These are phyloP conservation scores for Penicillium digitatum DNA, from an alignment of 2,329 filamentous ascomycete genomes.

Conservation along the genomic window DNA sequence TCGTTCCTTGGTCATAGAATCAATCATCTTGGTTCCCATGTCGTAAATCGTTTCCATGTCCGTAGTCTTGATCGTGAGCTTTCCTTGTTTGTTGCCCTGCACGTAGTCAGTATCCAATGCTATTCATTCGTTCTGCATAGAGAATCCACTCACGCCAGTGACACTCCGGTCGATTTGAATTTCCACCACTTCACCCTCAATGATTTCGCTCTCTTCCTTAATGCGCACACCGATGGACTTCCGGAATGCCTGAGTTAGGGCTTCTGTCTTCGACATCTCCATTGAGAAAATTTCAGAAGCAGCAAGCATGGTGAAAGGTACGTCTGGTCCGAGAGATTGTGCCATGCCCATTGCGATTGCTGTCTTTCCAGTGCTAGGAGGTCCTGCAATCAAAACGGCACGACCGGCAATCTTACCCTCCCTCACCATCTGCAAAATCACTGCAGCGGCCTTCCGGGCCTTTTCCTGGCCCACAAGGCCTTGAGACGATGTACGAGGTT, in stretches of 20 bases:
- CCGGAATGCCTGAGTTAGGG: conserved; percentile 95
- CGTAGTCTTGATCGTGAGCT: conserved; percentile 98
- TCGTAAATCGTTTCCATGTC: conserved; percentile 99
- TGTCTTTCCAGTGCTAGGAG: conserved; percentile 95
- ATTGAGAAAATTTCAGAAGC: conserved; percentile 97
- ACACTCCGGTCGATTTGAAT: conserved; percentile 98
- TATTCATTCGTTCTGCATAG: not conserved
- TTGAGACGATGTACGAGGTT: conserved; percentile 79
- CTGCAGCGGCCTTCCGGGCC: conserved; percentile 90
- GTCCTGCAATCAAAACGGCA: conserved; percentile 89
- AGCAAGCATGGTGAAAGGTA: conserved; percentile 92
- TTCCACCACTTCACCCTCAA: conserved; percentile 97
- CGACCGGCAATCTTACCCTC: conserved; percentile 97
- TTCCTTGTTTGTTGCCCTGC: conserved; percentile 90
- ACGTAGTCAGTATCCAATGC: conserved; percentile 5
- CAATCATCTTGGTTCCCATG: conserved; percentile 99
- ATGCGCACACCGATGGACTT: conserved; percentile 98
- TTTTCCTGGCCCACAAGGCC: conserved; percentile 95
- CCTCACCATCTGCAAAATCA: conserved; percentile 98
- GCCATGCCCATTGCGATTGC: conserved; percentile 99
- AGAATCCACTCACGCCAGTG: conserved; percentile 61
- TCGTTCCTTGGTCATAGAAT: conserved; percentile 98
- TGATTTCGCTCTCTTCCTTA: conserved; percentile 98
- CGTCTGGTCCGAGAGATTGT: conserved; percentile 87
- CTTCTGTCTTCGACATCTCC: conserved; percentile 99